These are phyloP conservation scores for Rheum nobile DNA, from an alignment of 148 eudicot species.

Conservation along the genomic window DNA sequence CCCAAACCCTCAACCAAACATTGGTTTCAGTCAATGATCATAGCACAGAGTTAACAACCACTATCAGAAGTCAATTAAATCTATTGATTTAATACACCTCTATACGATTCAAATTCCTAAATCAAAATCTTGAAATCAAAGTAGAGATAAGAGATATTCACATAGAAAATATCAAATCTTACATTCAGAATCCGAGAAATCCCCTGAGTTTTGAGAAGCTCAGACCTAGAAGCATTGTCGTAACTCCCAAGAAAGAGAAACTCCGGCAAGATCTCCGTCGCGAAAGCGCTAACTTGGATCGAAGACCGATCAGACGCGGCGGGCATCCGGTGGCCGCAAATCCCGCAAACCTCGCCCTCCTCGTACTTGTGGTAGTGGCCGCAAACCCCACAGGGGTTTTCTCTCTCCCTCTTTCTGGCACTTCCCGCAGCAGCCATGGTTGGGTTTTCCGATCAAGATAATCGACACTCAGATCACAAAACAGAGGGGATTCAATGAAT, in stretches of 20 bases:
- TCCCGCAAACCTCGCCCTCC: conserved; percentile 78
- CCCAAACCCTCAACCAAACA: background rate
- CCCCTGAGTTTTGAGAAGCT: conserved; percentile 72
- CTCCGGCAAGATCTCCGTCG: conserved; percentile 82
- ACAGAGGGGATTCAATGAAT: background rate
- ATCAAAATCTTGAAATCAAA: background rate
- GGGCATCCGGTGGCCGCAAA: conserved; percentile 81
- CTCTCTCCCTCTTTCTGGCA: conserved; percentile 89
- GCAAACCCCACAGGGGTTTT: conserved; percentile 69
- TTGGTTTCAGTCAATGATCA: background rate
- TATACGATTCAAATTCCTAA: background rate
- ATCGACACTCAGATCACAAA: background rate
- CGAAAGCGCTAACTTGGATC: conserved; percentile 49
- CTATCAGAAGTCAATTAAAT: background rate
- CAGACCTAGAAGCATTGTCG: conserved; percentile 80
- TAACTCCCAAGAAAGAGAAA: conserved; percentile 78
- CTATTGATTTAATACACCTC: background rate
- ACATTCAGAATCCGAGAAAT: conserved; percentile 85
- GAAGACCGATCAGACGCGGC: conserved; percentile 24
- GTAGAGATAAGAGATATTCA: background rate
- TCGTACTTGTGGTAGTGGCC: conserved; percentile 94
- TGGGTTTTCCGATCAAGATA: background rate
- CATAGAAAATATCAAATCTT: background rate
- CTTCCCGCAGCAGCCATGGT: background rate
- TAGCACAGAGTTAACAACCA: background rate